Evolutionary conservation across 2,329 filamentous ascomycete species (phyloP), one percentile per base, ranked within the genome.

Genomic region (Alternaria sp.): DNA sequence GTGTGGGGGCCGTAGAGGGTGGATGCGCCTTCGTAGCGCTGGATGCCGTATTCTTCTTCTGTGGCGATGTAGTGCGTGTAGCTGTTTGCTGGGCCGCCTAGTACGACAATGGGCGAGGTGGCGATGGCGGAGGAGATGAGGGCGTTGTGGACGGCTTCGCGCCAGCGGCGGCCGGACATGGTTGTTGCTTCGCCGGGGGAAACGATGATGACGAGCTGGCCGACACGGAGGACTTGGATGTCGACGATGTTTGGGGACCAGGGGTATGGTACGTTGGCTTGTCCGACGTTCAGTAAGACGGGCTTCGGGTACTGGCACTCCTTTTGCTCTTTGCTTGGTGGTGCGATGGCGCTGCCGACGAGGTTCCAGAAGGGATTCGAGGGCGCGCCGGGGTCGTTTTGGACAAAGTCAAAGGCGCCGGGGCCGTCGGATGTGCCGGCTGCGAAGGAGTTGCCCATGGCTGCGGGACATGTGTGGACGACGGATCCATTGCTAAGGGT

Each of bases 181-280:
- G 94, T 97, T 0, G 92, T 96, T 1, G 92, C 93, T 80, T 97
- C 95, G 28, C 93, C 93, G 0, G 94, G 91, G 30, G 91, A 91
- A 26, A 97, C 88, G 65, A 97, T 89, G 65, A 97, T 90, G 60
- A 96, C 83, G 7, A 97, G 81, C 73, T 96, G 92, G 0, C 95
- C 95, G 0, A 95, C 91, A 12, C 95, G 91, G 13, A 97, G 84
- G 28, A 91, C 85, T 76, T 97, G 95, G 10, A 97, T 86, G 76
- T 97, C 93, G 49, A 97, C 93, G 50, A 97, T 89, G 70, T 97
- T 97, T 1, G 95, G 93, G 0, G 91, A 90, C 95, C 95, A 98
- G 7, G 88, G 83, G 79, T 97, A 97, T 0, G 95, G 95, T 10
- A 81, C 81, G 4, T 84, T 83, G n/a, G 93, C 87, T 75, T 93